Evolutionary conservation across 441 rosid genomes (phyloP).

Genomic region (Viola pubescens): DNA sequence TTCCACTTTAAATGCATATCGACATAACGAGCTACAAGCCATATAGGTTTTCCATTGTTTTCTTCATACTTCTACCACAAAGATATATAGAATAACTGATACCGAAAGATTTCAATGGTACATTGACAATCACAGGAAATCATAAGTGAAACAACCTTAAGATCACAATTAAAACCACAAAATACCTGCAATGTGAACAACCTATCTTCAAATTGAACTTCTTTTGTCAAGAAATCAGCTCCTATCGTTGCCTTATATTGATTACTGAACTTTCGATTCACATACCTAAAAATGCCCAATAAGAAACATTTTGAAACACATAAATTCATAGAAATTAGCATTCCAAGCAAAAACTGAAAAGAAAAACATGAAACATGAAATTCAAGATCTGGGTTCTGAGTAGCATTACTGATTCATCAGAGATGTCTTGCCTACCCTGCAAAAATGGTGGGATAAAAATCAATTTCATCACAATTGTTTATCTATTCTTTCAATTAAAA

Average conservation of each 20-base stretch:
- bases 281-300: conserved; percentile 42
- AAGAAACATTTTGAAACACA: conserved; percentile 1
- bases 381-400: conserved; percentile 19
- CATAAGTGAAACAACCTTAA: no score
- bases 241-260: conserved; percentile 86
- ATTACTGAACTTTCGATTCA: conserved; percentile 81
- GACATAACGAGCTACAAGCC: no score
- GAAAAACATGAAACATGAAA: conserved; percentile 1
- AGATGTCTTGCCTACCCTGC: conserved; percentile 84
- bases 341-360: neutral
- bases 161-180: no score
- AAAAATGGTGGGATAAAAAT: conserved; percentile 1
- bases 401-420: conserved; percentile 74
- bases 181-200: conserved; percentile 77
- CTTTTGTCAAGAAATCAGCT: conserved; percentile 70
- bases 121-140: no score
- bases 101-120: no score
- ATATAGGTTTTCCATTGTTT: no score
- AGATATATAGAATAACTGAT: no score
- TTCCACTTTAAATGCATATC: no score
- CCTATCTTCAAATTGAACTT: conserved; percentile 81
- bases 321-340: neutral
- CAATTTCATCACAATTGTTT: neutral
- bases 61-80: no score
- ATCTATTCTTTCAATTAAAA: no score